phyloP scores from a whole-genome alignment of 108 stramenopile species.

The Seminavis robusta region DNA sequence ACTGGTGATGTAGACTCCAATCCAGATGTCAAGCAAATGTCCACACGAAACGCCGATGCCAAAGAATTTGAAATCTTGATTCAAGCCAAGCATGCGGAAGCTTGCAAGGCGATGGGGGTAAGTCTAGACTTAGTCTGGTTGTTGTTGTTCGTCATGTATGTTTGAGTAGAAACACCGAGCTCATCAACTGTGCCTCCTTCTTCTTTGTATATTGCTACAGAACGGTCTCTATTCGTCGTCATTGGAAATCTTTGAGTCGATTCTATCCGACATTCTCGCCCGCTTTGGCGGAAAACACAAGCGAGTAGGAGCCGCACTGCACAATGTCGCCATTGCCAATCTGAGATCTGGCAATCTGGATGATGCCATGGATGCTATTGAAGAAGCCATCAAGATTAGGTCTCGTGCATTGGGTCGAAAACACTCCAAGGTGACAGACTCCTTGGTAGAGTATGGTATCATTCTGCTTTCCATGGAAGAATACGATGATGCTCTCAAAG shows the following conservation, averaged over 20 bases:
- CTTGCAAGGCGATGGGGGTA: slow-evolving; percentile 59
- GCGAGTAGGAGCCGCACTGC: slow-evolving; percentile 59
- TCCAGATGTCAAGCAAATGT: slow-evolving; percentile 4
- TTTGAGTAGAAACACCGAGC: neutral
- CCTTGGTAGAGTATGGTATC: slow-evolving; percentile 63
- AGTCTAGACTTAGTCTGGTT: slow-evolving; percentile 1
- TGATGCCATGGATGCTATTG: slow-evolving; percentile 65
- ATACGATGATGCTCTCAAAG: slow-evolving; percentile 38
- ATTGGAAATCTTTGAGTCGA: slow-evolving; percentile 50
- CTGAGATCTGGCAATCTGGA: slow-evolving; percentile 41
- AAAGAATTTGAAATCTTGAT: slow-evolving; percentile 11
- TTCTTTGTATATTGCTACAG: slow-evolving; percentile 12
- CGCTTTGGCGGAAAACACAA: slow-evolving; percentile 44
- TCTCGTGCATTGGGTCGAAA: slow-evolving; percentile 34
- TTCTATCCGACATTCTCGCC: slow-evolving; percentile 39
- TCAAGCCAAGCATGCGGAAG: slow-evolving; percentile 31
- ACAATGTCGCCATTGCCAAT: slow-evolving; percentile 66
- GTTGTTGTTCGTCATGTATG: neutral
- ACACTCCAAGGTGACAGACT: slow-evolving; percentile 55
- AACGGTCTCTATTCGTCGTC: slow-evolving; percentile 40
- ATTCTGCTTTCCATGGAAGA: slow-evolving; percentile 56
- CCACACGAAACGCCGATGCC: neutral
- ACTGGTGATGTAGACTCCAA: slow-evolving; percentile 13
- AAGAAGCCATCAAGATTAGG: slow-evolving; percentile 61
- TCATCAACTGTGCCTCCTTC: slow-evolving; percentile 2